Base-by-base conservation (phyloP, 352 stramenopile genomes). In the Globisporangium nagaii region DNA sequence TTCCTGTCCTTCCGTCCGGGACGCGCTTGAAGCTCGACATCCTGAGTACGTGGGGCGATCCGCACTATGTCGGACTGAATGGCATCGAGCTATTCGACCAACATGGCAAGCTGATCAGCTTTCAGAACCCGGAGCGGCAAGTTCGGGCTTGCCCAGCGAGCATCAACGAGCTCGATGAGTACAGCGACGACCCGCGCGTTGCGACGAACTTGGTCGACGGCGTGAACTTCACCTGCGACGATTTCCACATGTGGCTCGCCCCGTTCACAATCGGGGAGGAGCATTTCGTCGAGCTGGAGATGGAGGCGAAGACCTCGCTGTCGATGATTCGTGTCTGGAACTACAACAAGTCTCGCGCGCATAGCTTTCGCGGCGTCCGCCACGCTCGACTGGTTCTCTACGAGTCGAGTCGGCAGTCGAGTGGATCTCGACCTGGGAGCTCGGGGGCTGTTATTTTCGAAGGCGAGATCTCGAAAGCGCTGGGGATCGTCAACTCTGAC, bases 241-340 rank as follows among this genome's bases (percentile, higher is more conserved):
- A 97, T 52, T 81, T 93, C 12, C 88, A 97, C 68, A 86, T 93
- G 73, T 97, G 90, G 90, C 63, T 97, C 0, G 81, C 89, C 11
- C 90, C 90, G 11, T 96, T 83, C 43, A 84, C 79, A 7, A 13
- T 51, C 12, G 80, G 74, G 0, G 43, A 75, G 8, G 24, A 66
- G 7, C 83, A 95, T 46, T 73, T 71, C 17, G 68, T 96, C 17
- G 36, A 66, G 24, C 39, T 96, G 0, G 63, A 80, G 41, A 56
- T 96, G 27, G 61, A 72, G 6, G 20, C 54, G 0, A 45, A 15
- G 2, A 59, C 67, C 0, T 61, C 68, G 9, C 32, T 97, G 3
- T 89, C 84, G 7, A 94, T 96, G 82, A 53, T 97, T 2, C 79
- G 86, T 15, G 52, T 97, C 17, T 97, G 89, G 90, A 97, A 97